Evolutionary conservation across 2,329 filamentous ascomycete genomes (phyloP).

Genomic region (Paraconiothyrium sp.): DNA sequence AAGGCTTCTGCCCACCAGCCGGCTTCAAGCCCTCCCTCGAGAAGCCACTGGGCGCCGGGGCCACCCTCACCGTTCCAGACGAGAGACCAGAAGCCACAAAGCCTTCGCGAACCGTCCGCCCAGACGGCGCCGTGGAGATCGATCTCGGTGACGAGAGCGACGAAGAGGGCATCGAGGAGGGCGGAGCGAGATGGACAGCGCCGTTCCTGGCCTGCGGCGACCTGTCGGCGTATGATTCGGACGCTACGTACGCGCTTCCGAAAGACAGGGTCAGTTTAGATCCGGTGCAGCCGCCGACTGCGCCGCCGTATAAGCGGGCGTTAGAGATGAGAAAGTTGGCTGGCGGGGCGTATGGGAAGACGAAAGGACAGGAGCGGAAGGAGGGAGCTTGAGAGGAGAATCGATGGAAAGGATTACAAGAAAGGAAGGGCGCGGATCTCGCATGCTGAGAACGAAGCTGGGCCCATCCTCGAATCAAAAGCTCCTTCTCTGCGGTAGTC

Average conservation of each 20-base stretch:
- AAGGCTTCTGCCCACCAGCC: slow-evolving; percentile 82
- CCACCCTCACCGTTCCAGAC: slow-evolving; percentile 26
- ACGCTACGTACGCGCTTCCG: slow-evolving; percentile 91
- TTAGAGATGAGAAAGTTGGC: slow-evolving; percentile 81
- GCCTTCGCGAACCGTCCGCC: slow-evolving; percentile 43
- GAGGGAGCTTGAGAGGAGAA: background rate
- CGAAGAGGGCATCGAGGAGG: slow-evolving; percentile 50
- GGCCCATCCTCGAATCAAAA: too few species aligned
- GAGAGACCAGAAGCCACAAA: slow-evolving; percentile 25
- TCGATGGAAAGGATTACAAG: background rate
- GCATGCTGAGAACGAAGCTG: too few species aligned
- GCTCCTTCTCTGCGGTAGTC: too few species aligned
- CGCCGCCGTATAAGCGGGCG: slow-evolving; percentile 91
- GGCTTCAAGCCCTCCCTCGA: slow-evolving; percentile 81
- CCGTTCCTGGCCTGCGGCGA: slow-evolving; percentile 98
- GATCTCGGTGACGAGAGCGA: slow-evolving; percentile 53
- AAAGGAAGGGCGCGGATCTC: too few species aligned
- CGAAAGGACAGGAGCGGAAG: slow-evolving; percentile 53
- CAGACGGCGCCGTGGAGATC: slow-evolving; percentile 60
- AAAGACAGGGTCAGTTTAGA: slow-evolving; percentile 87
- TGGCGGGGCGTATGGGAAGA: slow-evolving; percentile 81
- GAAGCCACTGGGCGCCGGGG: slow-evolving; percentile 74
- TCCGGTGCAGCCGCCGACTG: slow-evolving; percentile 93
- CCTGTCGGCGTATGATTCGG: slow-evolving; percentile 91
- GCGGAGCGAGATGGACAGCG: slow-evolving; percentile 80